Evolutionary conservation across 2,329 filamentous ascomycete species (phyloP), one percentile per base, ranked within the genome.

Genomic region (Trichophyton equinum): DNA sequence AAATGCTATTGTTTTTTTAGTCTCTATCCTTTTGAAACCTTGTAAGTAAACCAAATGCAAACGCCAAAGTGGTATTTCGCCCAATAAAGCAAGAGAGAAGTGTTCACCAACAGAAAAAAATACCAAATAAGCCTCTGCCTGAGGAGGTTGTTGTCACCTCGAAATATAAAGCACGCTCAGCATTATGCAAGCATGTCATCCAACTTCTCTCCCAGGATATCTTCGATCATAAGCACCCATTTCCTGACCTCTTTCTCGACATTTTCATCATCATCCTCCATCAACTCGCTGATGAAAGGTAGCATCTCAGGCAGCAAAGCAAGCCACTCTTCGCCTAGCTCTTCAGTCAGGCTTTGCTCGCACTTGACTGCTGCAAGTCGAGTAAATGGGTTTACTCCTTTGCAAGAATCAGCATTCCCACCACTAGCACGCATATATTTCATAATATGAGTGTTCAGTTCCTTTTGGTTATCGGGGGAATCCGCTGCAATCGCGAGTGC

Each of bases 211-310:
- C 94, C 94, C 59, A 97, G 76, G 33, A 95, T 87, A 55, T 83
- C 85, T 75, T 97, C 92, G 70, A 99, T 95, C 75, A 85, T 85
- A 70, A 86, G 82, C 67, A 97, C 94, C 92, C 94, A 96, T 68
- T 84, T 81, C 71, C 91, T 83, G 42, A 91, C 92, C 78, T 96
- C 91, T 70, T 85, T 80, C 77, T 99, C 94, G 25, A 99, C 92
- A 30, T 82, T 81, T 76, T 97, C 94, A 70, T 97, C 91, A 67
- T 97, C 94, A 72, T 99, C 94, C 71, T 99, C 94, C 76, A 96
- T 87, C 69, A 96, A 74, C 77, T 99, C 94, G 69, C 89, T 95
- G 68, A 99, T 96, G 65, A 92, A 89, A 20, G 95, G 92, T 72
- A 99, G 76, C 87, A 96, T 97, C 81, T 99, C 94, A 0, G 92